These are phyloP conservation scores for Luzula sylvatica DNA, from an alignment of 176 grass and related monocot genomes.

Conservation along the genomic window DNA sequence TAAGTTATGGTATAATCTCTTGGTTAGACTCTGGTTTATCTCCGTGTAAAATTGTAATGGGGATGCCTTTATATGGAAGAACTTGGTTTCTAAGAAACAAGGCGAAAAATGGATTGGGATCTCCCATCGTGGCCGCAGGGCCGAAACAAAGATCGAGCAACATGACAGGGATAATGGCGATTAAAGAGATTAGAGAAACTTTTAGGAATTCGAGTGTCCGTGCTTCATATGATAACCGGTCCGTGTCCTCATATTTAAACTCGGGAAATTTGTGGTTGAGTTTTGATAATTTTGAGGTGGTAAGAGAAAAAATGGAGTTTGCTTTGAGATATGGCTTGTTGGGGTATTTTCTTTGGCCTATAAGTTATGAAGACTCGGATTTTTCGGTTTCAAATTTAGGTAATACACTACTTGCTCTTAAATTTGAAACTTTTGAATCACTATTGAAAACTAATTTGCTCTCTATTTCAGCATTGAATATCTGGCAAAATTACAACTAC, in stretches of 20 bases:
- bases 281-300: conserved; percentile 39
- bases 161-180: conserved; percentile 51
- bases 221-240: conserved; percentile 34
- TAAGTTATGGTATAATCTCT: conserved; percentile 58
- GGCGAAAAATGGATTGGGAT: conserved; percentile 42
- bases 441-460: background rate
- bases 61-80: conserved; percentile 53
- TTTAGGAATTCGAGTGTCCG: conserved; percentile 15
- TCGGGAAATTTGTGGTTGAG: conserved; percentile 51
- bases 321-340: conserved; percentile 36
- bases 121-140: conserved; percentile 41
- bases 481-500: conserved; percentile 34
- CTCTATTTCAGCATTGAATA: conserved; percentile 32
- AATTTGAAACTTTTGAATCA: background rate
- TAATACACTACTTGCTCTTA: conserved; percentile 9
- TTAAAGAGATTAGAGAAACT: conserved; percentile 39
- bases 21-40: conserved; percentile 66
- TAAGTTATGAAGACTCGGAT: conserved; percentile 51
- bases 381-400: conserved; percentile 49
- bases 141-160: conserved; percentile 64
- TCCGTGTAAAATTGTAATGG: conserved; percentile 62
- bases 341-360: conserved; percentile 66
- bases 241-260: conserved; percentile 45
- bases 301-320: conserved; percentile 47
- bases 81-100: conserved; percentile 75